A percentile compares a stretch with the other conserved stretches of the same genome.
These are phyloP conservation scores for Wallacemonas sp. DNA, from an alignment of 208 protist species.

Conservation along the genomic window DNA sequence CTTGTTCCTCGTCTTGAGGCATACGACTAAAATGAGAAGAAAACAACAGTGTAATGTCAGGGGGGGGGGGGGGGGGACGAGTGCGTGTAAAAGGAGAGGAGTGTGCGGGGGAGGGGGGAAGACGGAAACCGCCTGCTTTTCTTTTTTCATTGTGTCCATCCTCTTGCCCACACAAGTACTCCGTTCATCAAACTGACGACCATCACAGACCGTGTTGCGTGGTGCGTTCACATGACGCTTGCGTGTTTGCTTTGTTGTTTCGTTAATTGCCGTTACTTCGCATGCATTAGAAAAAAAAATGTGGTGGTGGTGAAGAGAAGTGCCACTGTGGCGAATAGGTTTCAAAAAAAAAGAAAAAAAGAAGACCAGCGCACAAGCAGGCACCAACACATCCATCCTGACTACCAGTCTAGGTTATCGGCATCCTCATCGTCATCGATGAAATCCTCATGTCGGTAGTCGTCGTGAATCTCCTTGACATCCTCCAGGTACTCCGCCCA, in stretches of 20 bases:
- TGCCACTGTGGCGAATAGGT: no score
- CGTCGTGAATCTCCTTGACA: conserved; percentile 59
- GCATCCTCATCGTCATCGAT: conserved; percentile 34
- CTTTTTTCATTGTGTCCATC: neutral
- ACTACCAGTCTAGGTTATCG: no score
- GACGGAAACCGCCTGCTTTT: neutral
- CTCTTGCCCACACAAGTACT: no score
- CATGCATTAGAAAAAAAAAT: no score
- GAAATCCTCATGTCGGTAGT: conserved; percentile 67
- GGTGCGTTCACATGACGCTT: no score
- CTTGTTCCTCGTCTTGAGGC: neutral
- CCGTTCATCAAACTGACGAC: no score
- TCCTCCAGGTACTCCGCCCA: conserved; percentile 76
- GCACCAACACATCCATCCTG: no score
- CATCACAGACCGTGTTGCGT: no score
- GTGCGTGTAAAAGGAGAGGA: neutral
- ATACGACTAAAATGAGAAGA: neutral
- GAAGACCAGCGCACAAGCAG: neutral
- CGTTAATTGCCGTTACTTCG: no score
- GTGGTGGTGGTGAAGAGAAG: no score
- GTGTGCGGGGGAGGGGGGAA: neutral
- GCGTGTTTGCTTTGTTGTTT: no score
- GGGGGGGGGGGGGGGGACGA: neutral
- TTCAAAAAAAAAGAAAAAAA: no score
- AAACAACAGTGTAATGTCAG: neutral